These are phyloP conservation scores for Phytopythium aichiense DNA, from an alignment of 352 stramenopile genomes.

Conservation along the genomic window DNA sequence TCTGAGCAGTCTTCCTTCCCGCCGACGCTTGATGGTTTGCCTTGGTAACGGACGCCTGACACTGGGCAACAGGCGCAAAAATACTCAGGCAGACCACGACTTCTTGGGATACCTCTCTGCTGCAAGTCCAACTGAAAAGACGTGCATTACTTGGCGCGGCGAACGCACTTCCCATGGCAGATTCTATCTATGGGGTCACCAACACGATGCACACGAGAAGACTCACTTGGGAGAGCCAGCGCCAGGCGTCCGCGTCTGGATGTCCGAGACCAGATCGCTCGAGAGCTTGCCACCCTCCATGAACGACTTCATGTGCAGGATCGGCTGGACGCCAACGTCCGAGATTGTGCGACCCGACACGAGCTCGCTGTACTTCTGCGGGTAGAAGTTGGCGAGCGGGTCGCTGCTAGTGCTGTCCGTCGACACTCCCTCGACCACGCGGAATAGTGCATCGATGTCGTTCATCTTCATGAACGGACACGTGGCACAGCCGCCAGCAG, in stretches of 20 bases:
- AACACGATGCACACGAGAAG: background rate
- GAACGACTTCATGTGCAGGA: conserved; percentile 96
- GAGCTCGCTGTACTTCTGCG: conserved; percentile 89
- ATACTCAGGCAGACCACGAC: background rate
- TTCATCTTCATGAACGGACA: conserved; percentile 99
- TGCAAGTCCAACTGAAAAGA: background rate
- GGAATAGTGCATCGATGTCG: conserved; percentile 94
- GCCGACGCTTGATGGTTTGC: background rate
- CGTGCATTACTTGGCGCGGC: background rate
- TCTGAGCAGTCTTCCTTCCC: background rate
- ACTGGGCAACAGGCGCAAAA: background rate
- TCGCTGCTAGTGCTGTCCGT: conserved; percentile 29
- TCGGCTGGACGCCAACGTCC: conserved; percentile 92
- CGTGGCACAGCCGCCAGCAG: conserved; percentile 94
- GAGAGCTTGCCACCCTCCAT: conserved; percentile 90
- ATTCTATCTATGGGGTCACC: conserved; percentile 2
- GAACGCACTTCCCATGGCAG: background rate
- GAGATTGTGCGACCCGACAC: conserved; percentile 90
- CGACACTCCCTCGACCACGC: conserved; percentile 78
- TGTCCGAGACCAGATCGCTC: conserved; percentile 80
- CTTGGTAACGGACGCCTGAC: background rate
- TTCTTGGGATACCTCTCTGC: background rate
- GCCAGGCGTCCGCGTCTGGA: conserved; percentile 59
- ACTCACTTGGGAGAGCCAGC: conserved; percentile 47
- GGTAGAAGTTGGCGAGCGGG: conserved; percentile 85